Evolutionary conservation across 2,329 filamentous ascomycete species (phyloP).

Genomic region (Aspergillus viridinutans): DNA sequence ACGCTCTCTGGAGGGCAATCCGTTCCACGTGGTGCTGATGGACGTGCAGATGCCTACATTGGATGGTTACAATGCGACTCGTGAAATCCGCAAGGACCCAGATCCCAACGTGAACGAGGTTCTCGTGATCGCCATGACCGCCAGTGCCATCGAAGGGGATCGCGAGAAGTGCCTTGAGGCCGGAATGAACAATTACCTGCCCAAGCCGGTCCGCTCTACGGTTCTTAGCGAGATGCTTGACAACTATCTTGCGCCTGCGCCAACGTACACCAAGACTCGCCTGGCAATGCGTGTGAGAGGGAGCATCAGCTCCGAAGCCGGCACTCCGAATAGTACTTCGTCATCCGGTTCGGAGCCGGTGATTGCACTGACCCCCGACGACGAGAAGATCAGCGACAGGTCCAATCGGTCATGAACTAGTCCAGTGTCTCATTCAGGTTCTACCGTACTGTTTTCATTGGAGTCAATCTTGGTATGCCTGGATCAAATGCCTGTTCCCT

Average conservation of each 20-base stretch:
- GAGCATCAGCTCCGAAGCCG: conserved; percentile 24
- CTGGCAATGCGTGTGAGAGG: conserved; percentile 27
- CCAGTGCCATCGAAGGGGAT: conserved; percentile 89
- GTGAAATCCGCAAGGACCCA: conserved; percentile 70
- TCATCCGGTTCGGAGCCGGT: conserved; percentile 16
- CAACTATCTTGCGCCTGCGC: conserved; percentile 55
- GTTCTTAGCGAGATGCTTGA: conserved; percentile 81
- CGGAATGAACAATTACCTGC: conserved; percentile 96
- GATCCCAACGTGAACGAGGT: conserved; percentile 74
- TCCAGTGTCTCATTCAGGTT: not conserved
- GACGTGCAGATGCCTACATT: conserved; percentile 94
- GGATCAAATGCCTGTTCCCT: not conserved
- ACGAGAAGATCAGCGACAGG: conserved; percentile 9
- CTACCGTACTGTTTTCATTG: not conserved
- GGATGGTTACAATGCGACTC: conserved; percentile 88
- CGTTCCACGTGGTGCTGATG: conserved; percentile 91
- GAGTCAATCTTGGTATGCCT: not conserved
- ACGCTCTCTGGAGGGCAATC: conserved; percentile 65
- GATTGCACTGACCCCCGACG: conserved; percentile 12
- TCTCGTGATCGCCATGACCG: conserved; percentile 96
- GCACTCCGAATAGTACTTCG: conserved; percentile 18
- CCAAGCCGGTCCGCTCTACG: conserved; percentile 88
- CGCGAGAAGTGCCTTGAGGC: conserved; percentile 92
- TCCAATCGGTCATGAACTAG: not conserved
- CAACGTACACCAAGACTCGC: conserved; percentile 32